These are phyloP conservation scores for Dothidotthia symphoricarpi DNA, from an alignment of 2,329 filamentous ascomycete genomes.

Conservation along the genomic window DNA sequence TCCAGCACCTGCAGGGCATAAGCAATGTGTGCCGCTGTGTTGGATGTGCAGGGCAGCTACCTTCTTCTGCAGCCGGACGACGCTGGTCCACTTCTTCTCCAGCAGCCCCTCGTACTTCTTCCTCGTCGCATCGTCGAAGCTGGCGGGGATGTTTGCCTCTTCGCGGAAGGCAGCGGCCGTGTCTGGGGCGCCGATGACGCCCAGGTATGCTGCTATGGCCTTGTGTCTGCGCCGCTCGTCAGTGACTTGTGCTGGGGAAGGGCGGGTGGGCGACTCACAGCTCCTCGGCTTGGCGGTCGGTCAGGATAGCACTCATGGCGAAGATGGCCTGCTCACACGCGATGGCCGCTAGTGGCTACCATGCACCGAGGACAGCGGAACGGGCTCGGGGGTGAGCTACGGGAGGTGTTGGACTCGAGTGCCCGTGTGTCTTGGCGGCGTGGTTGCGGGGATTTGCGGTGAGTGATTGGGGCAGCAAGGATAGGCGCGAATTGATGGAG, in stretches of 20 bases:
- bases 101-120: slow-evolving; percentile 94
- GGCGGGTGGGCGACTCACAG: slow-evolving; percentile 60
- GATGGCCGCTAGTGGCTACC: slow-evolving; percentile 26
- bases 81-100: slow-evolving; percentile 98
- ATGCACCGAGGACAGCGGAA: slow-evolving; percentile 22
- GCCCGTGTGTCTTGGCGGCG: slow-evolving; percentile 16
- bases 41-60: slow-evolving; percentile 45
- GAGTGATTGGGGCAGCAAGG: slow-evolving; percentile 14
- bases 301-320: slow-evolving; percentile 73
- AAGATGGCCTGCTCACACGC: slow-evolving; percentile 22
- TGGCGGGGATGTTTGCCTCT: slow-evolving; percentile 71
- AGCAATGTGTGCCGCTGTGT: slow-evolving; percentile 9
- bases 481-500: no score
- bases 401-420: slow-evolving; percentile 3
- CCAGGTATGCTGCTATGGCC: slow-evolving; percentile 85
- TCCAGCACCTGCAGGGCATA: slow-evolving; percentile 73
- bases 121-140: slow-evolving; percentile 74
- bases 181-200: slow-evolving; percentile 67
- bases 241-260: neutral
- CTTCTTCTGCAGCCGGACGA: slow-evolving; percentile 94
- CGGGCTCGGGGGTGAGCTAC: slow-evolving; percentile 2
- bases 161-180: slow-evolving; percentile 70
- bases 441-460: slow-evolving; percentile 22
- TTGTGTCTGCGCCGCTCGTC: slow-evolving; percentile 78
- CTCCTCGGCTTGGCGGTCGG: slow-evolving; percentile 80